phyloP scores from a whole-genome alignment of 75 land plant species.

The Selaginella moellendorffii region DNA sequence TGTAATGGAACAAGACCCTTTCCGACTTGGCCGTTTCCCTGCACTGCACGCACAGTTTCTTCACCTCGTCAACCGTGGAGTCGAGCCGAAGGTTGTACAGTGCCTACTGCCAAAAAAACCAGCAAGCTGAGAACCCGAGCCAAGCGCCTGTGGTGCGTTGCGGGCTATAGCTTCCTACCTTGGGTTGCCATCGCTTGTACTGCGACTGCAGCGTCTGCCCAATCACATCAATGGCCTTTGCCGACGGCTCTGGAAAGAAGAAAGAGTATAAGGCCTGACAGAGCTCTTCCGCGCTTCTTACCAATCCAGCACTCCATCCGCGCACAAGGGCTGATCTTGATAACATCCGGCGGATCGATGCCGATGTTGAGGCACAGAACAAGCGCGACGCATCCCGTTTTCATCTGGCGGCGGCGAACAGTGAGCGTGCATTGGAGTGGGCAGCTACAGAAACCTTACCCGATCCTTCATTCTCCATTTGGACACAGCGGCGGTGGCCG shows the following conservation, averaged over 20 bases:
- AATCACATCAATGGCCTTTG: slow-evolving; percentile 83
- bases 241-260: slow-evolving; percentile 54
- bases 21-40: slow-evolving; percentile 70
- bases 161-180: slow-evolving; percentile 26
- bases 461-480: slow-evolving; percentile 92
- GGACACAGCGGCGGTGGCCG: slow-evolving; percentile 55
- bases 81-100: slow-evolving; percentile 65
- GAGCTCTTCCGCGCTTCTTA: slow-evolving; percentile 12
- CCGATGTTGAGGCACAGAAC: slow-evolving; percentile 88
- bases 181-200: slow-evolving; percentile 96
- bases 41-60: slow-evolving; percentile 63
- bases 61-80: slow-evolving; percentile 84
- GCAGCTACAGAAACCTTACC: too few species aligned
- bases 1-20: slow-evolving; percentile 88
- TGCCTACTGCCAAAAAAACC: slow-evolving; percentile 35
- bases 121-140: not conserved
- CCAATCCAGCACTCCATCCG: slow-evolving; percentile 99
- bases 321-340: slow-evolving; percentile 95
- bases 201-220: slow-evolving; percentile 64
- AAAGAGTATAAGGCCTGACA: not conserved
- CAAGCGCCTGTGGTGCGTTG: not conserved
- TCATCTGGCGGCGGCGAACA: slow-evolving; percentile 56
- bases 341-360: slow-evolving; percentile 97
- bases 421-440: too few species aligned
- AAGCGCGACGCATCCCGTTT: slow-evolving; percentile 92